A percentile compares a stretch with the other conserved stretches of the same genome.
Evolutionary conservation across 805 yeast species (phyloP).

Genomic region (Candida quercuum): DNA sequence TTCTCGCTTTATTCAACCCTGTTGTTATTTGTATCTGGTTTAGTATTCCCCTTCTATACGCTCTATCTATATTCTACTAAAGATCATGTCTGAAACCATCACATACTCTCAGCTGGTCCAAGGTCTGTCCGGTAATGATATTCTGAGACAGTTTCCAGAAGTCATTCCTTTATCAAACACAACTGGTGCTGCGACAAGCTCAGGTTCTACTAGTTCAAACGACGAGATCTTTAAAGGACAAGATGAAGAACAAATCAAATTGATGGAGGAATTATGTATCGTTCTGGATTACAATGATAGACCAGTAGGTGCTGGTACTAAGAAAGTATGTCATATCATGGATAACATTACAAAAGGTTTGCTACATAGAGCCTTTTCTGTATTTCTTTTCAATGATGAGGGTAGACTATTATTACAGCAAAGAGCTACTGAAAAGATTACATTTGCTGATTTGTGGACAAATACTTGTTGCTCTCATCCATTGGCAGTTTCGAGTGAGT

Average conservation of each 20-base stretch:
- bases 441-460: constrained; percentile 97
- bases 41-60: neutral
- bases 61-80: neutral
- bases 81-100: constrained; percentile 7
- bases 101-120: constrained; percentile 51
- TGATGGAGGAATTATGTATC: constrained; percentile 96
- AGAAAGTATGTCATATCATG: constrained; percentile 87
- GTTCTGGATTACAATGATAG: constrained; percentile 83
- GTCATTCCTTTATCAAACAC: constrained; percentile 58
- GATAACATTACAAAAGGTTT: constrained; percentile 79
- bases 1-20: too few species aligned
- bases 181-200: constrained; percentile 48
- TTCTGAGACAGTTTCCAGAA: constrained; percentile 57
- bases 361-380: constrained; percentile 93
- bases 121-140: constrained; percentile 40
- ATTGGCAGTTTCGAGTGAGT: constrained; percentile 72
- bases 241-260: constrained; percentile 87
- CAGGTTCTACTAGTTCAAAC: constrained; percentile 24
- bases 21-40: too few species aligned
- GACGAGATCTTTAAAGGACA: constrained; percentile 71
- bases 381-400: constrained; percentile 80
- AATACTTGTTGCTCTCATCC: constrained; percentile 99
- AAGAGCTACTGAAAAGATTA: constrained; percentile 93
- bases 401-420: constrained; percentile 83
- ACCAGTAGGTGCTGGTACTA: constrained; percentile 92